Base-by-base conservation (phyloP, 1,139 yeast species). In the Yamadazyma diospyri region DNA sequence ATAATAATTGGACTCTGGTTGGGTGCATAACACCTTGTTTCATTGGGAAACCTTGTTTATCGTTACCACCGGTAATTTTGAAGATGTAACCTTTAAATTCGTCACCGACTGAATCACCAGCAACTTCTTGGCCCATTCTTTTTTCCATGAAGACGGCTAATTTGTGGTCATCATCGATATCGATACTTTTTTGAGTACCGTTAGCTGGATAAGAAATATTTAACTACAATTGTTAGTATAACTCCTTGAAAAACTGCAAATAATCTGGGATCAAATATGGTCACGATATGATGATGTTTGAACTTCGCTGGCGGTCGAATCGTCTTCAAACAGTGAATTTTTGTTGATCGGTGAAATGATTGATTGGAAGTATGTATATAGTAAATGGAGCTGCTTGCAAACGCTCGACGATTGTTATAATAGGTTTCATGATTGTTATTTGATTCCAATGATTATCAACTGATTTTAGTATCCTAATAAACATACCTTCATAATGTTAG, bases 21-120 rank as follows among this genome's bases (percentile, higher is more conserved):
- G 98, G 97, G 79, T 87, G 94, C 81, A 92, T 78, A 53, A 92
- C 98, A 82, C 97, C 97, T 78, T 92, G 98, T 76, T 89, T 92
- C 98, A 94, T 92, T 76, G 98, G 97, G 96, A 92, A 94, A 79
- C 98, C 98, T 80, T 92, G 98, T 78, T 92, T 92, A 79, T 92
- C 98, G 85, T 94, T 94, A 83, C 98, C 98, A 68, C 98, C 98
- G 58, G 97, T 76, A 72, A 92, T 89, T 80, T 81, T 92, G 86
- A 92, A 89, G 67, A 88, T 72, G 89, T 92, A 92, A 64, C 98
- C 98, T 76, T 88, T 89, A 94, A 89, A 89, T 76, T 89, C 97
- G 61, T 94, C 98, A 64, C 95, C 95, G 60, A 92, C 84, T 52
- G 87, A 73, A 76, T 92, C 98, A 73, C 97, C 98, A 65, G 88